These are phyloP conservation scores for Macrocybe gigantea DNA, from an alignment of 768 basidiomycete genomes.

Conservation along the genomic window DNA sequence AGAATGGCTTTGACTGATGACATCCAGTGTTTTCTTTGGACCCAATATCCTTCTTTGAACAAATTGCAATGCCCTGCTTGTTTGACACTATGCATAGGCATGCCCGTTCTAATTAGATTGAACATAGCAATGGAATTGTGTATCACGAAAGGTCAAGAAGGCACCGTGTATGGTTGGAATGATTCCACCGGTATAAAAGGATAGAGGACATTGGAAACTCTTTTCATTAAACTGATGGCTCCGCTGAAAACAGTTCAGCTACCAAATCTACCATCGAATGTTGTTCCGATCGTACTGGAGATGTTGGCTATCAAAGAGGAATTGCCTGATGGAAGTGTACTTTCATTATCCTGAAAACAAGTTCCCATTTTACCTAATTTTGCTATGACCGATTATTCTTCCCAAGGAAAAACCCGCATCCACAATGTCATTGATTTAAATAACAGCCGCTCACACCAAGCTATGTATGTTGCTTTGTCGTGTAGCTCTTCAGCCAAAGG, in stretches of 20 bases:
- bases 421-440: conserved; percentile 15
- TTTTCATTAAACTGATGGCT: conserved; percentile 9
- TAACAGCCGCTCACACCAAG: conserved; percentile 7
- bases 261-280: conserved; percentile 10
- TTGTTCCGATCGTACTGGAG: conserved; percentile 10
- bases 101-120: conserved; percentile 26
- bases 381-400: conserved; percentile 18
- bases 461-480: conserved; percentile 18
- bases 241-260: conserved; percentile 6
- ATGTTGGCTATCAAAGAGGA: background rate
- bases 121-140: conserved; percentile 28
- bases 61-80: conserved; percentile 12
- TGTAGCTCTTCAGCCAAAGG: conserved; percentile 9
- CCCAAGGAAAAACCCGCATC: conserved; percentile 16
- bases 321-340: conserved; percentile 7
- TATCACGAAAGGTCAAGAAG: conserved; percentile 30
- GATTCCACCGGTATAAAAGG: conserved; percentile 8
- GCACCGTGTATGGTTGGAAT: conserved; percentile 23
- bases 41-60: background rate
- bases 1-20: background rate
- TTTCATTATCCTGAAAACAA: conserved; percentile 9
- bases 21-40: background rate
- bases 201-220: conserved; percentile 9
- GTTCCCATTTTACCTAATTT: conserved; percentile 19
- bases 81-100: conserved; percentile 21